Conservation (phyloP, 1,284 basidiomycete species). For the Fomitopsis palustris region DNA sequence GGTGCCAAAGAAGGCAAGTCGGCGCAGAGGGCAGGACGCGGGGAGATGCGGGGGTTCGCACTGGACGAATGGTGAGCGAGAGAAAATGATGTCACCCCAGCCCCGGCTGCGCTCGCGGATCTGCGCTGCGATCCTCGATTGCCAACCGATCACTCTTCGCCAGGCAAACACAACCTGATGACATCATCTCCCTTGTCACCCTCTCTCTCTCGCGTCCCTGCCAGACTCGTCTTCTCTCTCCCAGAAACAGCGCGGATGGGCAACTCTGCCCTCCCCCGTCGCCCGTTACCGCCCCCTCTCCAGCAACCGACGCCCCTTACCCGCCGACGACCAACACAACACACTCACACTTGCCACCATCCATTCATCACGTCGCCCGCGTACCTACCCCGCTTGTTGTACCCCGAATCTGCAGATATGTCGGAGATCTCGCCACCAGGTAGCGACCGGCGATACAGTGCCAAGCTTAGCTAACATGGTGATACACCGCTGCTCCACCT, state of each 20-base stretch:
- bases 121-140: neutral
- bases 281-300: neutral
- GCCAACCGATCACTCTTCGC: neutral
- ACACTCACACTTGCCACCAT: neutral
- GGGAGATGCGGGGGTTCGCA: neutral
- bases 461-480: neutral
- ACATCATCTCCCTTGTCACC: neutral
- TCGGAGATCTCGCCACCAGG: neutral
- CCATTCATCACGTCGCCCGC: neutral
- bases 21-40: neutral
- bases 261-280: neutral
- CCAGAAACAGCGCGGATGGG: neutral
- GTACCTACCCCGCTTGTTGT: neutral
- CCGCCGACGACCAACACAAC: neutral
- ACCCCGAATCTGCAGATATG: neutral
- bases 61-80: neutral
- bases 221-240: too few species aligned
- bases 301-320: neutral
- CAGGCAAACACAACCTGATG: neutral
- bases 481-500: conserved; percentile 1
- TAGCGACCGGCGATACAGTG: neutral
- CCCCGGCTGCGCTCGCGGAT: neutral
- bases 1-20: neutral
- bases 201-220: neutral
- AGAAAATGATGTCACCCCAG: conserved; percentile 1